A percentile compares a stretch with the other conserved stretches of the same genome.
Evolutionary conservation across 257 asterid species (phyloP).

Genomic region (Solanum bukasovii): DNA sequence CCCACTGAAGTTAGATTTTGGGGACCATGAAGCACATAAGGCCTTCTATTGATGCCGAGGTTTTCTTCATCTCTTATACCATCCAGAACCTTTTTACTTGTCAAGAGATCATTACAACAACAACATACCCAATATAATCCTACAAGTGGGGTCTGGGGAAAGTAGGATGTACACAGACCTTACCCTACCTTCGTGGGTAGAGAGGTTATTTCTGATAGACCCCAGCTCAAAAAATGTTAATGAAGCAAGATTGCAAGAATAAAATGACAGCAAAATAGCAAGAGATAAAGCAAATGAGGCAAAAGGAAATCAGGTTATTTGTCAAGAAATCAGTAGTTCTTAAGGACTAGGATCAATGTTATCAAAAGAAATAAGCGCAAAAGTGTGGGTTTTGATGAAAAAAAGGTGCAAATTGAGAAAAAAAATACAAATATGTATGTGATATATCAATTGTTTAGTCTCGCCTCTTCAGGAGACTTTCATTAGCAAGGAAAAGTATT

Average conservation of each 20-base stretch:
- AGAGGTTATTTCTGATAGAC: neutral
- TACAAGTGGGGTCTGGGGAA: neutral
- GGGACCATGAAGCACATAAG: neutral
- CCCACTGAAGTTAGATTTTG: neutral
- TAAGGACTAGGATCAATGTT: neutral
- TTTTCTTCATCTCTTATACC: neutral
- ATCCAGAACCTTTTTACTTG: neutral
- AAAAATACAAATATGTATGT: neutral
- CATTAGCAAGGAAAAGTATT: neutral
- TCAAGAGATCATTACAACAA: neutral
- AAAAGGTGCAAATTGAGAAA: neutral
- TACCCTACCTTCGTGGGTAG: neutral
- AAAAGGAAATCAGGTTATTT: neutral
- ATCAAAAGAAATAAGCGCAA: neutral
- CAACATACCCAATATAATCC: neutral
- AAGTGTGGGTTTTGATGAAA: neutral
- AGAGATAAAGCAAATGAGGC: neutral
- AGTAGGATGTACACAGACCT: neutral
- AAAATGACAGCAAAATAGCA: neutral
- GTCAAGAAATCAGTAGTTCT: neutral
- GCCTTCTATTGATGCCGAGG: neutral
- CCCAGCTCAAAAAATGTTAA: neutral
- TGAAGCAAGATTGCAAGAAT: neutral
- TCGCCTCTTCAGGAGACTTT: neutral
- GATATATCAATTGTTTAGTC: neutral